A percentile compares a stretch with the other conserved stretches of the same genome.
These are phyloP conservation scores for Ascochyta clinopodiicola DNA, from an alignment of 2,329 filamentous ascomycete genomes.

Conservation along the genomic window DNA sequence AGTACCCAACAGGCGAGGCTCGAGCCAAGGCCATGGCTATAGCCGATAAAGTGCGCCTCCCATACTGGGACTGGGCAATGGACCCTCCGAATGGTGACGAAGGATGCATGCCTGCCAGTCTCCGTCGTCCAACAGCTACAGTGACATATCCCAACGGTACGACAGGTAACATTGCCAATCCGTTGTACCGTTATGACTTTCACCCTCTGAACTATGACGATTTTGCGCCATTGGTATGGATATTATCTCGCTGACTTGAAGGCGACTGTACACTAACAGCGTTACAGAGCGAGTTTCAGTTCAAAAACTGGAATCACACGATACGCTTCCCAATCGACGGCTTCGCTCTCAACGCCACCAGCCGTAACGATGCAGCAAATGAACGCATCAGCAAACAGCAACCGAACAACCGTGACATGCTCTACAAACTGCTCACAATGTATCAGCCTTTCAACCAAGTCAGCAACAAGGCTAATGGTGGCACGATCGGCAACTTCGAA, in stretches of 20 bases:
- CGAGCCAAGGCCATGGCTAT: constrained; percentile 30
- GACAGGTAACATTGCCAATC: constrained; percentile 32
- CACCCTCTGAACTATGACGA: constrained; percentile 39
- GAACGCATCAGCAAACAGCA: constrained; percentile 34
- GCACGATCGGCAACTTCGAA: constrained; percentile 41
- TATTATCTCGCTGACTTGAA: not conserved
- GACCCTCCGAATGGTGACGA: constrained; percentile 29
- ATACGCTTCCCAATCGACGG: constrained; percentile 36
- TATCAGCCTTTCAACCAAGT: constrained; percentile 42
- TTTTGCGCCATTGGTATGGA: constrained; percentile 35
- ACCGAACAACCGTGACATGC: constrained; percentile 39
- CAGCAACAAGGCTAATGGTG: constrained; percentile 41
- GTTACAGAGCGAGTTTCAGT: constrained; percentile 35
- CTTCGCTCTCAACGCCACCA: constrained; percentile 33
- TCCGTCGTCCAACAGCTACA: constrained; percentile 24
- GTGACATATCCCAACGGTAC: constrained; percentile 42
- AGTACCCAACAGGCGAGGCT: constrained; percentile 32
- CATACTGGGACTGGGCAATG: constrained; percentile 47
- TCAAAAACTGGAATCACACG: constrained; percentile 44
- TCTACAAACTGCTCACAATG: constrained; percentile 42
- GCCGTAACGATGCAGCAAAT: constrained; percentile 38
- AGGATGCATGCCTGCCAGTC: constrained; percentile 34
- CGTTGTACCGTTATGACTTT: constrained; percentile 39
- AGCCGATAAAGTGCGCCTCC: constrained; percentile 38
- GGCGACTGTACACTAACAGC: not conserved